phyloP scores from a whole-genome alignment of 1,284 basidiomycete genomes.

The Puccinia hordei region DNA sequence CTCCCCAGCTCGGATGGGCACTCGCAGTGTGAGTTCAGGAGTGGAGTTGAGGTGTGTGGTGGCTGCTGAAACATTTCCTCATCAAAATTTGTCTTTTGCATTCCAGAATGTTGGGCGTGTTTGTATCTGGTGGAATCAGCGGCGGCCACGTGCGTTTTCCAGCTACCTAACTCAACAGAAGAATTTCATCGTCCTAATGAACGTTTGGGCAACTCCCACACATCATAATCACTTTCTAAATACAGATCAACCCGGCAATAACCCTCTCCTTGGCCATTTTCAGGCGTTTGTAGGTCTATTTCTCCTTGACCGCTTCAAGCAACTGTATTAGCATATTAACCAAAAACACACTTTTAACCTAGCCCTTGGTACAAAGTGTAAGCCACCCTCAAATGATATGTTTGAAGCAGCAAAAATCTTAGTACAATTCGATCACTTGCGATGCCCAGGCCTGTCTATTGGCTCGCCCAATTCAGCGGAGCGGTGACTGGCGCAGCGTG shows the following conservation, averaged over 20 bases:
- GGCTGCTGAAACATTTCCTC: background rate
- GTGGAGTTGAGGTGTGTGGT: background rate
- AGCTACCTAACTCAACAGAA: no score
- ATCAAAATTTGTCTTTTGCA: background rate
- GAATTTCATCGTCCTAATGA: background rate
- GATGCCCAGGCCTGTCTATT: conserved; percentile 37
- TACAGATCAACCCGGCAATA: conserved; percentile 45
- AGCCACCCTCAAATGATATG: background rate
- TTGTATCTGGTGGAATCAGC: conserved; percentile 42
- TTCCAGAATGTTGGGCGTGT: conserved; percentile 41
- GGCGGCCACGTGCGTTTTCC: conserved; percentile 43
- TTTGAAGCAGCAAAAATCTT: background rate
- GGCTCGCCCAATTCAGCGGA: conserved; percentile 49
- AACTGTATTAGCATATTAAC: background rate
- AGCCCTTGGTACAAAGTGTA: conserved; percentile 47
- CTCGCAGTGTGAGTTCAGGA: conserved; percentile 42
- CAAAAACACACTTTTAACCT: background rate
- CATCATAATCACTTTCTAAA: background rate
- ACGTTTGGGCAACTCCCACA: background rate
- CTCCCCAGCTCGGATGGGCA: conserved; percentile 46
- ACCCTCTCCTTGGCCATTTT: conserved; percentile 41
- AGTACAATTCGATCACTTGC: background rate
- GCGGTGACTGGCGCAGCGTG: conserved; percentile 43
- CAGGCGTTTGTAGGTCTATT: conserved; percentile 31
- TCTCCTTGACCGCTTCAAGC: background rate